Evolutionary conservation across 176 grass and related monocot species (phyloP), one percentile per base, ranked within the genome.

Genomic region (Zoysia japonica): DNA sequence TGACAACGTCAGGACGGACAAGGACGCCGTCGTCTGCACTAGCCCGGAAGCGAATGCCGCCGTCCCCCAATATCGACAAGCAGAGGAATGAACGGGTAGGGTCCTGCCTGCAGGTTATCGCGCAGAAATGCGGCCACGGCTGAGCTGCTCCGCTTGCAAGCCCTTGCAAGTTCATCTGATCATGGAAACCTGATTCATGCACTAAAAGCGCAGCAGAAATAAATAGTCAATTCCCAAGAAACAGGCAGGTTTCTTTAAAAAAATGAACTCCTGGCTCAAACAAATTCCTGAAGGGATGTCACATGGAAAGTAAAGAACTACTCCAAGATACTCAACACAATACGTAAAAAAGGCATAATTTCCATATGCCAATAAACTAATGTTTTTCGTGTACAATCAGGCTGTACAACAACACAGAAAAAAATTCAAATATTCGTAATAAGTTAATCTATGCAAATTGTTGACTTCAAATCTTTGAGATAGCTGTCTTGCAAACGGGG

Each of bases 401-500:
- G 36, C 56, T 79, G 20, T 75, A 80, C 70, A 76, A 19, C 68
- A 56, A 78, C 51, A 75, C 11, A 42, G 12, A 84, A 83, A 37
- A 28, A 28, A 28, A 28, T 28, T 61, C 39, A 41, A 76, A 51
- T 39, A 52, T 2, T 53, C 43, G 47, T 71, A 41, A 70, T n/a
- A 77, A 41, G 61, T 69, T 17, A 50, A 55, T 64, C 51, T 47
- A 76, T 2, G 53, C 66, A 28, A 28, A 28, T 28, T 28, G 28
- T 28, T 28, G 39, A 47, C 14, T 77, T 77, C 87, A 94, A 48
- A 71, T 46, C 66, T 87, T 93, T 62, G 90, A 84, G 36, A 91
- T 84, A 57, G 82, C 62, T 11, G 74, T 65, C 78, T 98, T 98
- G 90, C 96, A 98, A 62, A 98, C 84, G 2, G 96, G 96, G 78